Evolutionary conservation across 257 asterid species (phyloP), one percentile per base, ranked within the genome.

Genomic region (Lycium ferocissimum): DNA sequence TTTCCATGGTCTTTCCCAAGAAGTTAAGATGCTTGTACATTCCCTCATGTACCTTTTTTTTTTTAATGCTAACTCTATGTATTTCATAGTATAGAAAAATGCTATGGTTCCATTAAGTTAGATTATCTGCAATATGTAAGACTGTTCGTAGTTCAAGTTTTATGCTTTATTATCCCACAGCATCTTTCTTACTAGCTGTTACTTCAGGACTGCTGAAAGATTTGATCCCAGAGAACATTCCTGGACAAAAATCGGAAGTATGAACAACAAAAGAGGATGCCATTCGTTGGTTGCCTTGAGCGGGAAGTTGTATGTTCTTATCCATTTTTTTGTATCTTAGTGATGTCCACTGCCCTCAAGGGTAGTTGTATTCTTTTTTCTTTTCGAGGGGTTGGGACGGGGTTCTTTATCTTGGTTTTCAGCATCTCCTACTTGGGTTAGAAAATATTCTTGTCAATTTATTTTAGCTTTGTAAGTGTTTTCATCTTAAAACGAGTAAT

Each of bases 141-240:
- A 33, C 45, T 37, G 18, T 26, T 38, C 62, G 14, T 6, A 45
- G 49, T 65, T 63, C 8, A 17, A 73, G 35, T 18, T 63, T 26
- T 20, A 6, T 65, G 84, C 47, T 65, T 26, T 83, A 33, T 56
- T 83, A 65, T 63, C 61, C 45, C 47, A 53, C 73, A 14, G 43
- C 84, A 51, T 38, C 80, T 73, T 62, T 10, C 56, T 49, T 59
- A 75, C 59, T 14, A 22, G 35, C 37, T 10, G 63, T 51, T 59
- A 59, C 87, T 43, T 59, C 83, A 95, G 98, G 90, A 88, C 97
- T 87, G 97, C 95, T 66, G 98, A 95, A 91, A 92, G 97, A 86
- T 95, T 92, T 79, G 98, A 95, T 87, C 98, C 98, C 43, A 90
- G 98, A 85, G 98, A 95, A 85, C 94, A 94, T 89, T 88, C 94